A percentile compares a stretch with the other conserved stretches of the same genome.
Evolutionary conservation across 345 rosid species (phyloP).

Genomic region (Carallia brachiata): DNA sequence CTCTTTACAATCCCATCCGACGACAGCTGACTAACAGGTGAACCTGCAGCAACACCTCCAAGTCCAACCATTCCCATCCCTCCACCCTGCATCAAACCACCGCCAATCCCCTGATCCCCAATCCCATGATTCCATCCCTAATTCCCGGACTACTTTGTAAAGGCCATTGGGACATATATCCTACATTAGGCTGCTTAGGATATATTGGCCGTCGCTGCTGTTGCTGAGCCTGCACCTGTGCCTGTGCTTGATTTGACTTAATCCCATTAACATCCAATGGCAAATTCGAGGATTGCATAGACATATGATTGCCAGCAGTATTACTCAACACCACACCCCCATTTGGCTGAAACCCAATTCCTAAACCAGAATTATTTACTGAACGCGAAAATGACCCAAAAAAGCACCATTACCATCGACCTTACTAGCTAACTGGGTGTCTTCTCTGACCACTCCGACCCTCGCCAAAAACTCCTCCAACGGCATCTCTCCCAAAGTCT

Average conservation of each 20-base stretch:
- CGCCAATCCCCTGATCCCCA: conserved; percentile 45
- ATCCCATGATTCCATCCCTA: conserved; percentile 53
- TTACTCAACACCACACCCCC: conserved; percentile 30
- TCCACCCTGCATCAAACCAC: conserved; percentile 49
- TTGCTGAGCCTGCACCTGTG: conserved; percentile 37
- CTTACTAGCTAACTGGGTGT: conserved; percentile 39
- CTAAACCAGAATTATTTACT: conserved; percentile 37
- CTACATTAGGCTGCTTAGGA: conserved; percentile 53
- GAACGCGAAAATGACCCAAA: conserved; percentile 39
- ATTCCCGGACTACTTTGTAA: conserved; percentile 55
- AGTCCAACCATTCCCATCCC: conserved; percentile 64
- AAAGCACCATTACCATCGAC: conserved; percentile 36
- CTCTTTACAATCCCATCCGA: conserved; percentile 77
- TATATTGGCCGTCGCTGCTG: conserved; percentile 50
- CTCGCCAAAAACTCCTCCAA: conserved; percentile 83
- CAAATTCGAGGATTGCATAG: conserved; percentile 56
- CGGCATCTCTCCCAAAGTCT: conserved; percentile 85
- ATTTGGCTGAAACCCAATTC: conserved; percentile 50
- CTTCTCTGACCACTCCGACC: conserved; percentile 92
- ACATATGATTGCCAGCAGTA: conserved; percentile 28
- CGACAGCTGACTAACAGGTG: conserved; percentile 71
- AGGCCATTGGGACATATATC: conserved; percentile 50
- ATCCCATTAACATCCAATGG: conserved; percentile 58
- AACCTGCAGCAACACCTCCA: conserved; percentile 48
- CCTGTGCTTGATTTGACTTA: conserved; percentile 46